These are phyloP conservation scores for Scalesia atractyloides DNA, from an alignment of 129 eudicot genomes.

Conservation along the genomic window DNA sequence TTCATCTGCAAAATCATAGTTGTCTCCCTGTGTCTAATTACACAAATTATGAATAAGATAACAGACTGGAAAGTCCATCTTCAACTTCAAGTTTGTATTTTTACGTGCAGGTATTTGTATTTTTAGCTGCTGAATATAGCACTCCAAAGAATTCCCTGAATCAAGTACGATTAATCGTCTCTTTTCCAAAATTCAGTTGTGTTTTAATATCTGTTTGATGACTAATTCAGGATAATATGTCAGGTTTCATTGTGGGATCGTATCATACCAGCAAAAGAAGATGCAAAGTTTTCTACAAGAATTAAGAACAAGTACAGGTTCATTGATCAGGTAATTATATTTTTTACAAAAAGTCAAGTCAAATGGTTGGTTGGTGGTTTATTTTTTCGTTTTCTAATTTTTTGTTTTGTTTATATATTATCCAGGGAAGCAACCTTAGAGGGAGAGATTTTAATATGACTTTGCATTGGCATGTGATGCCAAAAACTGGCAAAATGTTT, in stretches of 20 bases:
- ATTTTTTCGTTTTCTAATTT: background rate
- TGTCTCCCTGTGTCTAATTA: conserved; percentile 6
- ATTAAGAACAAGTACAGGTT: conserved; percentile 83
- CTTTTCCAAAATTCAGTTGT: background rate
- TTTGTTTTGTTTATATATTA: background rate
- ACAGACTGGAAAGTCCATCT: background rate
- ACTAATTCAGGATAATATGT: background rate
- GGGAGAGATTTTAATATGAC: conserved; percentile 84
- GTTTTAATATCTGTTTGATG: background rate
- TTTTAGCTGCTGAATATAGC: conserved; percentile 96
- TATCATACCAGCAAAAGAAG: conserved; percentile 69
- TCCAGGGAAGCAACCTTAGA: conserved; percentile 84
- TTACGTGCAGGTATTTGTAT: conserved; percentile 79
- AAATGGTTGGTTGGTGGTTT: background rate
- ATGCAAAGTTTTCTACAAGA: conserved; percentile 65
- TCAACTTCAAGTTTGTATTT: conserved; percentile 6
- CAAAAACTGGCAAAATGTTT: conserved; percentile 96
- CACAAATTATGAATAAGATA: background rate
- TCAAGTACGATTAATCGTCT: conserved; percentile 52
- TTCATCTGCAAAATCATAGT: conserved; percentile 9
- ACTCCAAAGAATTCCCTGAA: conserved; percentile 78
- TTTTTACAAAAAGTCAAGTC: background rate
- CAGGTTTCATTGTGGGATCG: conserved; percentile 92
- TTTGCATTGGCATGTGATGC: conserved; percentile 98
- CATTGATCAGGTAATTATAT: conserved; percentile 68